Evolutionary conservation across 2,329 filamentous ascomycete species (phyloP), one percentile per base, ranked within the genome.

Genomic region (Sarocladium kiliense): DNA sequence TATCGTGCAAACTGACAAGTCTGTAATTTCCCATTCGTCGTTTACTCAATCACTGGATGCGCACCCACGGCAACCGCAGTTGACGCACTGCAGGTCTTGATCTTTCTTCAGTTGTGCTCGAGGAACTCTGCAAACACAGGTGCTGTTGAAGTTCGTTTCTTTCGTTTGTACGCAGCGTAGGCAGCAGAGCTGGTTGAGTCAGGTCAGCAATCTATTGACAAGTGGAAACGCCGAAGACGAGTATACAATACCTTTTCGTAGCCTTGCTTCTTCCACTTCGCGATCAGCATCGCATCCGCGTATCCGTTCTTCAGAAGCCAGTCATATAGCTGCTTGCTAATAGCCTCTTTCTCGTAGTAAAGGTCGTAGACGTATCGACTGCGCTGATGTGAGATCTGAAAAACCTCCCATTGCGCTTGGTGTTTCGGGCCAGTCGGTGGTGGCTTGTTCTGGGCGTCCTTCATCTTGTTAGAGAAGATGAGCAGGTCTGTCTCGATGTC

Each of bases 181-280:
- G 71, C 94, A 99, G 73, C 94, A 99, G 42, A 99, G 76, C 89
- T 94, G 21, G 9, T 7, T 16, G 12, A 27, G 18, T 27, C 26
- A 49, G 12, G n/a, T n/a, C n/a, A n/a, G n/a, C n/a, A n/a, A n/a
- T n/a, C n/a, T n/a, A n/a, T n/a, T n/a, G n/a, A n/a, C n/a, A n/a
- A n/a, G n/a, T n/a, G n/a, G 21, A 27, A 27, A 32, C 6, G 11
- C 3, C 23, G 18, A 23, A n/a, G 25, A 4, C 3, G 39, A 36
- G n/a, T 10, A 30, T 26, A 5, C 70, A 78, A 53, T 70, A 90
- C 89, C 85, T 97, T 97, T 73, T 99, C 94, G 66, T 99, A 99
- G 16, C 94, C 94, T 66, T 95, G 89, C 77, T 99, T 99, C 84
- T 99, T 99, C 94, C 94, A 99, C 76, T 99, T 99, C 14, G 94